phyloP scores from a whole-genome alignment of 208 protist species.

The Trichomonas tenax region DNA sequence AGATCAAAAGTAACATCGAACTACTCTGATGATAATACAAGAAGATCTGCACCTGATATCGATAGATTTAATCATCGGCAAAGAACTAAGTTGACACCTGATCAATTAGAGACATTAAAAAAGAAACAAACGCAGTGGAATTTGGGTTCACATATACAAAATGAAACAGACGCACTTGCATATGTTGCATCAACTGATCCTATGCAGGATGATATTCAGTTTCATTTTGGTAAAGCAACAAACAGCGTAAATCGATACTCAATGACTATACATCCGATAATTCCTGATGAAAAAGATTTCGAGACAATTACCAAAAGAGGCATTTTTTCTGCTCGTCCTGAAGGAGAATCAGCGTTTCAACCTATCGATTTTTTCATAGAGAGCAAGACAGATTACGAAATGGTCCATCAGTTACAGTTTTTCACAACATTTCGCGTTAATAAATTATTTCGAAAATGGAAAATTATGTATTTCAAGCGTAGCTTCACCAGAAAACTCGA shows the following conservation, averaged over 20 bases:
- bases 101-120: background rate
- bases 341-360: background rate
- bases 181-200: background rate
- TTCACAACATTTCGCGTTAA: background rate
- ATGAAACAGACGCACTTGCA: background rate
- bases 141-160: background rate
- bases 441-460: background rate
- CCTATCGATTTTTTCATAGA: background rate
- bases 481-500: background rate
- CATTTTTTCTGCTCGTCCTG: background rate
- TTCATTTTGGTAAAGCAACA: background rate
- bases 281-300: background rate
- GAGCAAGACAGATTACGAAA: background rate
- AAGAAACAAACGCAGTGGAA: background rate
- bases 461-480: background rate
- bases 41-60: background rate
- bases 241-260: background rate
- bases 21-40: background rate
- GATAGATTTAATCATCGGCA: background rate
- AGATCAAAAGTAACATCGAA: background rate
- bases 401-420: background rate
- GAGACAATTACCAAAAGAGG: background rate
- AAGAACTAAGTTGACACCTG: background rate
- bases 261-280: background rate
- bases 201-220: background rate